A percentile compares a stretch with the other conserved stretches of the same genome.
These are phyloP conservation scores for Stagonosporopsis tanaceti DNA, from an alignment of 2,329 filamentous ascomycete species.

Conservation along the genomic window DNA sequence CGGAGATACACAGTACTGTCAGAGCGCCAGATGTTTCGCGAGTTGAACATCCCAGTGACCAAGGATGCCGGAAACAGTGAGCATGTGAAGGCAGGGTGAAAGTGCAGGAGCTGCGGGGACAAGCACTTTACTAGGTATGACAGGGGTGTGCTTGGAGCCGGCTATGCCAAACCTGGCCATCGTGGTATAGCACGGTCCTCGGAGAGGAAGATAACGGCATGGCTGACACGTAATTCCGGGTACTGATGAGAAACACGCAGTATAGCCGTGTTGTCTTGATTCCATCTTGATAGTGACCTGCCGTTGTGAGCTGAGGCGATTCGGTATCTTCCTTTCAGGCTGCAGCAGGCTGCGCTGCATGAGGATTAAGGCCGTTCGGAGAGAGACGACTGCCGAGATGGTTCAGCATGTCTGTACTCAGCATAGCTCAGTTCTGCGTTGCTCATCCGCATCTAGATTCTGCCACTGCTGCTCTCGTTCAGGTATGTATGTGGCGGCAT, in stretches of 20 bases:
- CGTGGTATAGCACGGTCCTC: constrained; percentile 15
- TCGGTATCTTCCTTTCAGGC: constrained; percentile 1
- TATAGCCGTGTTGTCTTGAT: constrained; percentile 2
- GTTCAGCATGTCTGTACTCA: background rate
- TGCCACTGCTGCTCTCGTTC: background rate
- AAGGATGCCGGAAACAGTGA: background rate
- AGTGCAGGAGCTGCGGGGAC: constrained; percentile 9
- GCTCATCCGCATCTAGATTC: background rate
- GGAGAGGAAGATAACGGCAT: constrained; percentile 26
- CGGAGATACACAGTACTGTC: background rate
- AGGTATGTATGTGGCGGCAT: background rate
- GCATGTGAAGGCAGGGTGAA: constrained; percentile 4
- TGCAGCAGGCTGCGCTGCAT: background rate
- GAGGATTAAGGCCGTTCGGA: background rate
- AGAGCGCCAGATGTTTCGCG: background rate
- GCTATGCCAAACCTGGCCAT: constrained; percentile 11
- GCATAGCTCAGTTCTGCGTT: background rate
- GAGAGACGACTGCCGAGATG: background rate
- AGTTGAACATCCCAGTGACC: background rate
- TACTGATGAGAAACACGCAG: constrained; percentile 13
- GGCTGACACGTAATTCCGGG: constrained; percentile 28
- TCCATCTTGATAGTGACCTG: constrained; percentile 1
- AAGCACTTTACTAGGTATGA: constrained; percentile 3
- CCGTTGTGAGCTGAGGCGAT: constrained; percentile 2
- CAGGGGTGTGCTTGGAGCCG: constrained; percentile 10